Base-by-base conservation (phyloP, 495 filamentous ascomycete genomes). In the Hypomontagnella monticulosa region DNA sequence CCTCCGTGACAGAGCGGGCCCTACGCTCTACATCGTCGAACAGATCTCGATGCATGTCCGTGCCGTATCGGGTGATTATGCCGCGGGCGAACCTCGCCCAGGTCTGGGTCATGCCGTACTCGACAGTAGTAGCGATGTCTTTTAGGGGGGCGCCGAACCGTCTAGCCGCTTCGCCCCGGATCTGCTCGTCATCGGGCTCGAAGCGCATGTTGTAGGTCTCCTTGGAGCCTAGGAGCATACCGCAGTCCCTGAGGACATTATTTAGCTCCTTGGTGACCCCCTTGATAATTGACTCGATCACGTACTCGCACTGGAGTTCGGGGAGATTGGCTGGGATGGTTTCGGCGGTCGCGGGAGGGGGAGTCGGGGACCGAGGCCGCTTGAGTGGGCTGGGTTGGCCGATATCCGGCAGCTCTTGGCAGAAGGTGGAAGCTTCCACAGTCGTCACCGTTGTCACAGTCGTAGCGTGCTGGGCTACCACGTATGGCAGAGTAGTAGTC, bases 61-160 rank as follows among this genome's bases (percentile, higher is more conserved):
- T 0, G 10, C 11, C 6, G 30, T 63, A 63, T 1, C 14, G 10
- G 4, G 0, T 0, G 18, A 53, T 53, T 7, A 57, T 2, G 27
- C 32, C 38, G 0, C 5, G 3, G 38, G 38, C 57, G 11, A 10
- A 14, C 0, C 5, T 12, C 1, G 7, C 10, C 61, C 52, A 57
- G 4, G 10, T 1, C 12, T 33, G 18, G 0, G 57, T 8, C 61
- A 57, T 32, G 0, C n/a, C 46, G 0, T 0, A 0, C 38, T 57
- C 47, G 38, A 12, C 37, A 0, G 14, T 53, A 30, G 57, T 53
- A 15, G 61, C 61, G 5, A 64, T 40, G 3, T 46, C 30, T 5
- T 36, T 27, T 4, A 57, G 53, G 0, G 44, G 6, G 46, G 36
- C 46, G 4, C 3, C 15, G 44, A 27, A 6, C 6, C 23, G 46